A percentile compares a stretch with the other conserved stretches of the same genome.
Evolutionary conservation across 495 filamentous ascomycete genomes (phyloP).

Genomic region (Astrocystis sublimbata): DNA sequence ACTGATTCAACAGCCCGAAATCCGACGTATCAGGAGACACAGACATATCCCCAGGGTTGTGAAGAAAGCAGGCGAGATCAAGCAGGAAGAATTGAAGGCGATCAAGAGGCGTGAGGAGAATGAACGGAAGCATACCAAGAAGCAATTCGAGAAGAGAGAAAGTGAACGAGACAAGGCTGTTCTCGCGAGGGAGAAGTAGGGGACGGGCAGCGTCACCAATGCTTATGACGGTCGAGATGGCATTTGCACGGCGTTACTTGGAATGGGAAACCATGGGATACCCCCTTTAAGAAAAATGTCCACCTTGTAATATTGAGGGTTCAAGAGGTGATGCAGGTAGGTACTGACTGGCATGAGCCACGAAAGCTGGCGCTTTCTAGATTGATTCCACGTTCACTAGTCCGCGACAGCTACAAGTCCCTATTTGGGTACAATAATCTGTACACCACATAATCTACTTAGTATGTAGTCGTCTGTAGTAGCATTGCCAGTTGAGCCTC

Average conservation of each 20-base stretch:
- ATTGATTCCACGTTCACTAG: background rate
- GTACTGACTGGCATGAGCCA: background rate
- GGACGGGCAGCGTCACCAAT: background rate
- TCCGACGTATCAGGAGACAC: conserved; percentile 84
- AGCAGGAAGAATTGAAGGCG: conserved; percentile 80
- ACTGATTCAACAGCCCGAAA: conserved; percentile 63
- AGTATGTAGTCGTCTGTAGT: conserved; percentile 9
- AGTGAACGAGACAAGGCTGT: conserved; percentile 94
- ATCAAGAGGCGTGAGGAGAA: conserved; percentile 94
- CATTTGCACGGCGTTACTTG: conserved; percentile 33
- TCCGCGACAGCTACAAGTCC: background rate
- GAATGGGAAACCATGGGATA: conserved; percentile 25
- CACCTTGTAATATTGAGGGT: conserved; percentile 9
- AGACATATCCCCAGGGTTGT: conserved; percentile 89
- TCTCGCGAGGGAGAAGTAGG: conserved; percentile 70
- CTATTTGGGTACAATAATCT: background rate
- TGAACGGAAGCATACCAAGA: conserved; percentile 84
- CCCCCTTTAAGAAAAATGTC: conserved; percentile 20
- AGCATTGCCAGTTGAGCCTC: conserved; percentile 11
- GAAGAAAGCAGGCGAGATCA: conserved; percentile 98
- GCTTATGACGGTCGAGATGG: conserved; percentile 13
- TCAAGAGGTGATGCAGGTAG: background rate
- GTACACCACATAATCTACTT: background rate
- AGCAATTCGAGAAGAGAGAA: conserved; percentile 68
- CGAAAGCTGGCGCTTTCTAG: background rate